Percentiles rank a stretch among this genome's conserved stretches.
phyloP scores from a whole-genome alignment of 2,329 filamentous ascomycete genomes.

The Metarhizium guizhouense region DNA sequence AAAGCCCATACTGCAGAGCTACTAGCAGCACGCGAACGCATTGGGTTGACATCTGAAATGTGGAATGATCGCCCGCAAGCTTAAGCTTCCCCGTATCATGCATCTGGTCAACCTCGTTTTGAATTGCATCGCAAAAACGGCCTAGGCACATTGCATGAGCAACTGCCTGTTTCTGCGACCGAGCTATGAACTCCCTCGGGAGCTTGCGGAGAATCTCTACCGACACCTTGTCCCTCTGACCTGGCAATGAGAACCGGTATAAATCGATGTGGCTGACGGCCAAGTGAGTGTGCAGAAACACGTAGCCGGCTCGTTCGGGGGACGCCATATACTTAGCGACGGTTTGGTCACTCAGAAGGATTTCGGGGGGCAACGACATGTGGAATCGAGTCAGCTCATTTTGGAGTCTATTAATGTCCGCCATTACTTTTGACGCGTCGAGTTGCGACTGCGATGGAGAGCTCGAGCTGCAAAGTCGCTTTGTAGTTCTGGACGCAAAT shows the following conservation, averaged over 20 bases:
- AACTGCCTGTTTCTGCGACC: conserved; percentile 29
- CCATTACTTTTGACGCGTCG: conserved; percentile 29
- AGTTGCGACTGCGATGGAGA: conserved; percentile 12
- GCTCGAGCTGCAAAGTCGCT: conserved; percentile 15
- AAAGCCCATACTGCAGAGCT: conserved; percentile 26
- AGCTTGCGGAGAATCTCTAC: conserved; percentile 24
- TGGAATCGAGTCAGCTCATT: conserved; percentile 26
- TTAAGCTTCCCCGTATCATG: conserved; percentile 15
- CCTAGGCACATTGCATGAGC: conserved; percentile 28
- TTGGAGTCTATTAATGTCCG: conserved; percentile 26
- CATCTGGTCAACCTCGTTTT: conserved; percentile 18
- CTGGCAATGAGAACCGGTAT: conserved; percentile 29
- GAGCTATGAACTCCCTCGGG: conserved; percentile 25
- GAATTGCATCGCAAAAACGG: conserved; percentile 26
- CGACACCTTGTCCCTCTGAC: conserved; percentile 22
- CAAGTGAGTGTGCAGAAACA: conserved; percentile 28
- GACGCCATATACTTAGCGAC: conserved; percentile 21
- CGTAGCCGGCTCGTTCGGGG: conserved; percentile 23
- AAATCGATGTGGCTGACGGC: conserved; percentile 28
- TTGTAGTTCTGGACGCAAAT: conserved; percentile 13
- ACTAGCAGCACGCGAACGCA: conserved; percentile 24
- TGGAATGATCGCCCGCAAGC: conserved; percentile 21
- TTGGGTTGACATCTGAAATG: conserved; percentile 22
- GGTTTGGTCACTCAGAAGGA: conserved; percentile 25
- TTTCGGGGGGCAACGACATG: conserved; percentile 23